Evolutionary conservation across 345 rosid genomes (phyloP).

Genomic region (Heritiera littoralis): DNA sequence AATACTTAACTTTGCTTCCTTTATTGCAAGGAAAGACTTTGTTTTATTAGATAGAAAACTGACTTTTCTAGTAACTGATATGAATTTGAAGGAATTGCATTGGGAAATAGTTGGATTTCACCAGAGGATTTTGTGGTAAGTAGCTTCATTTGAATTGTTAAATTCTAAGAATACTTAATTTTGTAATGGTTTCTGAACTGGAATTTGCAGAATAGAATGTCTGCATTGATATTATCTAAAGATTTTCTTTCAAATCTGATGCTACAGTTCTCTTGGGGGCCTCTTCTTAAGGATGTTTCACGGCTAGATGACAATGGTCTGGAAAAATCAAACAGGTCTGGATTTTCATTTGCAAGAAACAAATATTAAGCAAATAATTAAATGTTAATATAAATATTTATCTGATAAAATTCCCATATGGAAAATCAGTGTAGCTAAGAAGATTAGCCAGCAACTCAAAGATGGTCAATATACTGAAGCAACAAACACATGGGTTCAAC

Average conservation of each 20-base stretch:
- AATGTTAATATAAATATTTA: no score
- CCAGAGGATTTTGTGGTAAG: slow-evolving; percentile 91
- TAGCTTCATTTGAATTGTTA: not conserved
- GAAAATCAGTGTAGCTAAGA: slow-evolving; percentile 51
- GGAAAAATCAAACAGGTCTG: slow-evolving; percentile 55
- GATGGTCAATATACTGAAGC: slow-evolving; percentile 52
- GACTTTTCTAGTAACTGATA: not conserved
- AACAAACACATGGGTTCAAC: slow-evolving; percentile 63
- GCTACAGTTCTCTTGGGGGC: slow-evolving; percentile 85
- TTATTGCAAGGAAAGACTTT: no score
- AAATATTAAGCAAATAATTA: not conserved
- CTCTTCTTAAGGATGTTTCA: slow-evolving; percentile 75
- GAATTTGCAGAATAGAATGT: not conserved
- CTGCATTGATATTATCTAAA: not conserved
- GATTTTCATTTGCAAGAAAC: not conserved
- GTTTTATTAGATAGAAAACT: not conserved
- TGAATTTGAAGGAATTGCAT: slow-evolving; percentile 52
- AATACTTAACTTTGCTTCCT: not conserved
- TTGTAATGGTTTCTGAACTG: not conserved
- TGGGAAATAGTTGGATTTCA: slow-evolving; percentile 94
- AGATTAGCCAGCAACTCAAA: slow-evolving; percentile 56
- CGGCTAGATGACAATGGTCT: slow-evolving; percentile 64
- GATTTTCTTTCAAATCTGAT: not conserved
- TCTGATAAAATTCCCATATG: not conserved
- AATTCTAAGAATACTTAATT: not conserved